These are phyloP conservation scores for Pseudogymnoascus sp. DNA, from an alignment of 2,329 filamentous ascomycete genomes.

Conservation along the genomic window DNA sequence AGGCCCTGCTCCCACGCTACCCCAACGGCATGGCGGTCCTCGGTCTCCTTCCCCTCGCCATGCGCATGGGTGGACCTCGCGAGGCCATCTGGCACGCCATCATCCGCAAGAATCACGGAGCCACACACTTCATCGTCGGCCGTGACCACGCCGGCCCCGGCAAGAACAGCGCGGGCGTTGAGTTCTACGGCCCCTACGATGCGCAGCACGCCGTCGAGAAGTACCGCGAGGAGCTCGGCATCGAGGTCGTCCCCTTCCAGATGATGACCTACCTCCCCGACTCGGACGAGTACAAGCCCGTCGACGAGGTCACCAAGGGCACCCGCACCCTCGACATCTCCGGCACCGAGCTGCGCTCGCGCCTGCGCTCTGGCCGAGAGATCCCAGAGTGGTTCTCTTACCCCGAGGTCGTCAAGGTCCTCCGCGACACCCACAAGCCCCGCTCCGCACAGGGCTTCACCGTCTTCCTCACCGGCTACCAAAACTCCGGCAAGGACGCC, in stretches of 20 bases:
- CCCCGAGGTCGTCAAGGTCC: constrained; percentile 93
- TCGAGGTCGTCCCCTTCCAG: constrained; percentile 98
- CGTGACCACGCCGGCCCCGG: constrained; percentile 96
- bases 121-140: constrained; percentile 98
- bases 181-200: constrained; percentile 98
- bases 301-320: constrained; percentile 79
- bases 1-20: constrained; percentile 91
- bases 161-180: constrained; percentile 93
- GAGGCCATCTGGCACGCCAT: constrained; percentile 99
- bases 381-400: constrained; percentile 99
- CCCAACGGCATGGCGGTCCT: constrained; percentile 98
- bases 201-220: constrained; percentile 94
- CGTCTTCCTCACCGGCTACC: constrained; percentile 93
- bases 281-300: constrained; percentile 89
- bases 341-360: constrained; percentile 81
- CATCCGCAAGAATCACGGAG: constrained; percentile 98
- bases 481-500: constrained; percentile 95
- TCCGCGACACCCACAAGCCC: constrained; percentile 91
- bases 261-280: constrained; percentile 99
- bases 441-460: constrained; percentile 93
- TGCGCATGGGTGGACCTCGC: constrained; percentile 97
- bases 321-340: constrained; percentile 83
- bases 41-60: constrained; percentile 87
- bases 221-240: constrained; percentile 92
- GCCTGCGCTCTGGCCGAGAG: constrained; percentile 82